phyloP scores from a whole-genome alignment of 2,329 filamentous ascomycete genomes.

The Penicillium sclerotiorum region DNA sequence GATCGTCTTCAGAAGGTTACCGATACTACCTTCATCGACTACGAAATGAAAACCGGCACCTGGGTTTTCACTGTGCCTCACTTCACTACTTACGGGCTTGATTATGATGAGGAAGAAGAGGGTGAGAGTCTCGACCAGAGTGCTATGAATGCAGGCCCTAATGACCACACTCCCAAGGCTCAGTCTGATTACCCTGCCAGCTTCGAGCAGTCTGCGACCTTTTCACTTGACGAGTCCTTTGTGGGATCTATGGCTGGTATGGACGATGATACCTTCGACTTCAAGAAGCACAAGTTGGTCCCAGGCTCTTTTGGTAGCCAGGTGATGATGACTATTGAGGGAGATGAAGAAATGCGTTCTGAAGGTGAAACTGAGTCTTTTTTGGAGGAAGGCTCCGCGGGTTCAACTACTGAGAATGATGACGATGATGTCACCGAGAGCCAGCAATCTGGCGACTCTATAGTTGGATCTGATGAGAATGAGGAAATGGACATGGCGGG shows the following conservation, averaged over 20 bases:
- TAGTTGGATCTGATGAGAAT: slow-evolving; percentile 64
- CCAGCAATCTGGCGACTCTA: slow-evolving; percentile 64
- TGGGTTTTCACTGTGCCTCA: slow-evolving; percentile 96
- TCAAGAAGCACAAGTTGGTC: slow-evolving; percentile 57
- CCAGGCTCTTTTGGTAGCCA: slow-evolving; percentile 80
- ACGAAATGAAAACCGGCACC: slow-evolving; percentile 75
- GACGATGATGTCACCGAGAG: slow-evolving; percentile 52
- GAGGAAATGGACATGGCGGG: slow-evolving; percentile 83
- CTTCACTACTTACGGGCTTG: slow-evolving; percentile 92
- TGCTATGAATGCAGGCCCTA: slow-evolving; percentile 54
- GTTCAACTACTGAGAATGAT: slow-evolving; percentile 68
- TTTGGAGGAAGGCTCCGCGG: slow-evolving; percentile 90
- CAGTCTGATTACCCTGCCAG: slow-evolving; percentile 35
- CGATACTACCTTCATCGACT: slow-evolving; percentile 80
- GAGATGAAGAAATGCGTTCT: slow-evolving; percentile 46
- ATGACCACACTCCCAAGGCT: slow-evolving; percentile 51
- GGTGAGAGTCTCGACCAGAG: slow-evolving; percentile 56
- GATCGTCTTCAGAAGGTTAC: slow-evolving; percentile 74
- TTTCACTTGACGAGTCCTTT: slow-evolving; percentile 46
- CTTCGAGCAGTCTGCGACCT: slow-evolving; percentile 42
- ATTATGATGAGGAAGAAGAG: slow-evolving; percentile 70
- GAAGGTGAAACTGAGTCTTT: slow-evolving; percentile 67
- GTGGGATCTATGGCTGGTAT: slow-evolving; percentile 42
- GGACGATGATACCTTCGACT: slow-evolving; percentile 62
- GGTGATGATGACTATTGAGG: slow-evolving; percentile 59